Evolutionary conservation across 805 yeast species (phyloP), one percentile per base, ranked within the genome.

Genomic region (Monosporozyma aerobia): DNA sequence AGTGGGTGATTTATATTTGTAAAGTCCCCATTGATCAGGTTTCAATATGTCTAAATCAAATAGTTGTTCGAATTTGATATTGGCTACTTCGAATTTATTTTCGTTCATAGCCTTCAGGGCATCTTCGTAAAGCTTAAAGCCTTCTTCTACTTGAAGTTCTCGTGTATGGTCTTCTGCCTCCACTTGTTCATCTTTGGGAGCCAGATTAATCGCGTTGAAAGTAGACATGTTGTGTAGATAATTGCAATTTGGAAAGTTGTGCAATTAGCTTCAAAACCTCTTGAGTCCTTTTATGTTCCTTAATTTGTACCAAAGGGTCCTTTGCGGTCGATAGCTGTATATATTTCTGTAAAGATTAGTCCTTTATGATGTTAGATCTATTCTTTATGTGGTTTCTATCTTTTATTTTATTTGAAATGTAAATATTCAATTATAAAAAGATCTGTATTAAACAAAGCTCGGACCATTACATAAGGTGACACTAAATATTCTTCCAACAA

Each of bases 161-260:
- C 96, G 74, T 1, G 97, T 85, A 62, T 90, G 96, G 57, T 89
- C 92, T 57, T 90, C 96, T 35, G 84, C 85, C 57, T 87, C 92
- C 37, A 79, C 73, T 19, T 69, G 69, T 5, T 78, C 69, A 49
- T 85, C 87, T 62, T 87, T 95, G 53, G 85, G 92, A 43, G 78
- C 78, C 47, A 84, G 70, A 62, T 92, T 92, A 45, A 90, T 75
- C 1, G 98, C 95, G 33, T 83, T 76, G 66, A 92, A 90, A 2
- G 82, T 73, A 23, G 90, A 83, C 84, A 64, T 39, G 13, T 8
- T 16, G 41, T 11, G 35, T 27, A 27, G 29, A 27, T 5, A 27
- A 7, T 27, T 27, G 29, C 7, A 2, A 5, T 27, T 1, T 27
- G 5, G 7, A 5, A 27, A 27, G 7, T 5, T 5, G 7, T 5